Percentiles rank a stretch among this genome's conserved stretches.
phyloP scores from a whole-genome alignment of 2,329 filamentous ascomycete genomes.

The Aureobasidium sp. region DNA sequence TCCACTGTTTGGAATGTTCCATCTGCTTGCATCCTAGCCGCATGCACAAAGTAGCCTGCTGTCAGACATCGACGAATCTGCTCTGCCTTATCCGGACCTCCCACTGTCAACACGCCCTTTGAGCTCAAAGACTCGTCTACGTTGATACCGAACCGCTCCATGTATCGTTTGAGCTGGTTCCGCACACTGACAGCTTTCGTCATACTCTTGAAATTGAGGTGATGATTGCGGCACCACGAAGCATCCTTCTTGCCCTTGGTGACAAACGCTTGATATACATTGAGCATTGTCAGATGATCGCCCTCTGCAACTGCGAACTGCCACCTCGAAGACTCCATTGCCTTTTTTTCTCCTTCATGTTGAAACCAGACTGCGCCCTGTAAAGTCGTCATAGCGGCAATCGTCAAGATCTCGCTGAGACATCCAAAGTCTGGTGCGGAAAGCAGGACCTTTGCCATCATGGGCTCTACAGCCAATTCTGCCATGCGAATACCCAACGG shows the following conservation, averaged over 20 bases:
- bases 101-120: slow-evolving; percentile 31
- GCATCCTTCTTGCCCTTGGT: slow-evolving; percentile 75
- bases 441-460: slow-evolving; percentile 87
- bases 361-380: slow-evolving; percentile 78
- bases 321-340: slow-evolving; percentile 64
- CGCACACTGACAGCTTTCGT: slow-evolving; percentile 76
- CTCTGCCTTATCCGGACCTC: slow-evolving; percentile 52
- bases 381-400: slow-evolving; percentile 88
- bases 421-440: slow-evolving; percentile 69
- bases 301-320: slow-evolving; percentile 90
- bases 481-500: slow-evolving; percentile 89
- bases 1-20: slow-evolving; percentile 83
- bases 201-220: slow-evolving; percentile 81
- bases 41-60: slow-evolving; percentile 86
- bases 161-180: slow-evolving; percentile 75
- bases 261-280: slow-evolving; percentile 86
- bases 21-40: slow-evolving; percentile 87
- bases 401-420: slow-evolving; percentile 77
- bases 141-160: slow-evolving; percentile 74
- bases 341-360: slow-evolving; percentile 68
- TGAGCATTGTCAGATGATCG: slow-evolving; percentile 85
- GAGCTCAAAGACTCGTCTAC: slow-evolving; percentile 56
- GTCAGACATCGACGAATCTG: slow-evolving; percentile 79
- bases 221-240: slow-evolving; percentile 80
- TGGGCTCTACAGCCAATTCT: slow-evolving; percentile 85